A percentile compares a stretch with the other conserved stretches of the same genome.
These are phyloP conservation scores for Ceratobasidium sp. DNA, from an alignment of 1,284 basidiomycete species.

Conservation along the genomic window DNA sequence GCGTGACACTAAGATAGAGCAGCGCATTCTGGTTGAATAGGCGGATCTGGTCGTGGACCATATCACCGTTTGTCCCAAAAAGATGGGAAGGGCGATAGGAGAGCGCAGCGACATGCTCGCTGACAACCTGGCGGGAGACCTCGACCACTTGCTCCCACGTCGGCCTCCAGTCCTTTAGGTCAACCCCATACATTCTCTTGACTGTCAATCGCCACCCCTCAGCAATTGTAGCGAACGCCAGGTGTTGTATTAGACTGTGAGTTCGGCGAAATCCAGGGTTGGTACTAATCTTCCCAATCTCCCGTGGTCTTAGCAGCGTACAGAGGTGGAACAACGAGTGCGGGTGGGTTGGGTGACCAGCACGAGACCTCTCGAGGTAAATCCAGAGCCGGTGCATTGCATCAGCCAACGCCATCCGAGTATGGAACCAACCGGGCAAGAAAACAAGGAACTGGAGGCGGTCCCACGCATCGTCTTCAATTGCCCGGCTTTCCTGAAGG, in stretches of 20 bases:
- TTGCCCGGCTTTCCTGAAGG: conserved; percentile 49
- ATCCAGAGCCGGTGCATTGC: conserved; percentile 56
- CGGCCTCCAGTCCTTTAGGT: conserved; percentile 53
- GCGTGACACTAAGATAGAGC: conserved; percentile 57
- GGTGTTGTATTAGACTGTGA: conserved; percentile 58
- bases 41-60: conserved; percentile 55
- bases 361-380: neutral
- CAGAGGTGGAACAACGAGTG: conserved; percentile 46
- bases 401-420: conserved; percentile 45
- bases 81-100: conserved; percentile 9
- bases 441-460: conserved; percentile 50
- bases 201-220: conserved; percentile 52
- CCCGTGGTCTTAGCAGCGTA: conserved; percentile 53
- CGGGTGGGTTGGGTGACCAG: conserved; percentile 39
- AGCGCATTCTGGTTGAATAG: conserved; percentile 55
- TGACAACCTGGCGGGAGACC: conserved; percentile 50
- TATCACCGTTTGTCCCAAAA: conserved; percentile 51
- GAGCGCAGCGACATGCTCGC: conserved; percentile 50
- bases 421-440: neutral
- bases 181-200: conserved; percentile 47
- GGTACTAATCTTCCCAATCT: conserved; percentile 54
- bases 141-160: conserved; percentile 48
- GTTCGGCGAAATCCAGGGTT: conserved; percentile 58
- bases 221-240: conserved; percentile 51
- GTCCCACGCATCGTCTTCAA: conserved; percentile 50